Base-by-base conservation (phyloP, 352 stramenopile genomes). In the Globisporangium nunn region DNA sequence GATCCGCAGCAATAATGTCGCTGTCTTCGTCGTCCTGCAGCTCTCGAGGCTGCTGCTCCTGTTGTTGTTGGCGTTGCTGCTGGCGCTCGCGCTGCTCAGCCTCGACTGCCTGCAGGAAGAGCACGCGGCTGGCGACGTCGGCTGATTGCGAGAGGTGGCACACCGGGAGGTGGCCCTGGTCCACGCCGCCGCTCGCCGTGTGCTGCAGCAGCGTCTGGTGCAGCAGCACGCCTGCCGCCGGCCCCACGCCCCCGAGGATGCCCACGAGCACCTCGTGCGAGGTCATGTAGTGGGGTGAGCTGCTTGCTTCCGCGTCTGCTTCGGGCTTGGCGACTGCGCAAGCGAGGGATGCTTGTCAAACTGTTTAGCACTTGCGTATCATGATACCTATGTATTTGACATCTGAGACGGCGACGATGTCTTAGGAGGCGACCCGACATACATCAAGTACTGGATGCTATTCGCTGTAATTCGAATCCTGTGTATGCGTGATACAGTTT, bases 151-250 rank as follows among this genome's bases (percentile, higher is more conserved):
- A 84, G 49, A 84, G 51, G 55, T 84, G 74, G 54, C 63, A 72
- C 28, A 84, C 68, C 29, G 68, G 64, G 14, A 84, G 56, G 56
- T 84, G 74, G 33, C 74, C 74, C 41, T 81, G 67, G 54, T 84
- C 74, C 6, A 74, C n/a, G 23, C 74, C 74, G 14, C 64, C 44
- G 59, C 67, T 84, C 17, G 69, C 62, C 1, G 74, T 84, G 45
- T 81, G 66, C 55, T 74, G 63, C 29, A 84, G 57, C 35, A 84
- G 74, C 30, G 64, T 68, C 55, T 84, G 74, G 56, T 84, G 74
- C n/a, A 84, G 53, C 53, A 84, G 52, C 14, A 84, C 68, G 17
- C 74, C 74, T 6, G 74, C 74, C 5, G 74, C 74, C 0, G 74
- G 74, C 2, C 74, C 74, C 10, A 75, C 66, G 49, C 74, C 74